phyloP scores from a whole-genome alignment of 2,329 filamentous ascomycete species.

The Talaromyces sp. region DNA sequence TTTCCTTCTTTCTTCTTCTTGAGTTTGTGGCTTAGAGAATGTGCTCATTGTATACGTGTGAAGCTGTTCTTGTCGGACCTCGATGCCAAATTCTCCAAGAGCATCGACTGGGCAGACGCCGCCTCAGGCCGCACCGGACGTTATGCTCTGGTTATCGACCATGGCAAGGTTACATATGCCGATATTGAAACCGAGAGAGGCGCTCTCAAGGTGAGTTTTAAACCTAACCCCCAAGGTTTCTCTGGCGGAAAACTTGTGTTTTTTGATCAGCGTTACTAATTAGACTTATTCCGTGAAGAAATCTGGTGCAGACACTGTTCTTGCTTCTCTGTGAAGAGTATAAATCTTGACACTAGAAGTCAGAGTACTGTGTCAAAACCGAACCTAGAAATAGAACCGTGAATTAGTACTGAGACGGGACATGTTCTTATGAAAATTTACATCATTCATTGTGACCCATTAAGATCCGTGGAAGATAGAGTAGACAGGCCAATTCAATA shows the following conservation, averaged over 20 bases:
- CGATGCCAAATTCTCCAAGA: conserved; percentile 69
- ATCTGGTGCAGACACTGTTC: conserved; percentile 35
- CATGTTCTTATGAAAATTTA: neutral
- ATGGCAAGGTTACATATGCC: conserved; percentile 79
- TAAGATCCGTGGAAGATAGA: neutral
- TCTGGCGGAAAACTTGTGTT: neutral
- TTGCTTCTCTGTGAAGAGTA: conserved; percentile 32
- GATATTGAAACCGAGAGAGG: conserved; percentile 60
- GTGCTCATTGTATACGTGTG: conserved; percentile 12
- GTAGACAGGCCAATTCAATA: neutral
- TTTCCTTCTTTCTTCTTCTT: neutral
- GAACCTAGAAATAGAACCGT: neutral
- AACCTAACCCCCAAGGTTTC: neutral
- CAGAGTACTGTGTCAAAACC: neutral
- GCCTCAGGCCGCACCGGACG: conserved; percentile 67
- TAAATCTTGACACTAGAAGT: neutral
- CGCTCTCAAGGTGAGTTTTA: conserved; percentile 32
- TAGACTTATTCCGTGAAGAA: conserved; percentile 20
- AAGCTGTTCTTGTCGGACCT: conserved; percentile 73
- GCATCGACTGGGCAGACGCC: conserved; percentile 67
- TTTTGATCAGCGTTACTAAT: neutral
- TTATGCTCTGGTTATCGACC: conserved; percentile 75
- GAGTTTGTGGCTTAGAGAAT: neutral
- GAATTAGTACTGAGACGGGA: neutral
- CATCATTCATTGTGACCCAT: neutral